phyloP scores from a whole-genome alignment of 768 basidiomycete species.

The Pleurotus tuoliensis region DNA sequence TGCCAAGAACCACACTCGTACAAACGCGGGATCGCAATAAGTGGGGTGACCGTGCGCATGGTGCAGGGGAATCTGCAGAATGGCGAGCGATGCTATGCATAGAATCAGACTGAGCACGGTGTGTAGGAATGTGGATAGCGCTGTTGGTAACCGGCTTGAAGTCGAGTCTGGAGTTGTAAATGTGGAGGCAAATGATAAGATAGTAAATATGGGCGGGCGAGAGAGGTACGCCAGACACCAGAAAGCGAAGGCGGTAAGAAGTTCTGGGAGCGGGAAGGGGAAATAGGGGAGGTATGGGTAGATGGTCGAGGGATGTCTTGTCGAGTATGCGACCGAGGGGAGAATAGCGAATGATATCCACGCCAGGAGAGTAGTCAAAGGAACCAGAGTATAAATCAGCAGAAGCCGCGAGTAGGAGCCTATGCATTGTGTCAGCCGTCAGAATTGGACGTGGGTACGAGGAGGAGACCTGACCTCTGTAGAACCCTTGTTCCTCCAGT shows the following conservation, averaged over 20 bases:
- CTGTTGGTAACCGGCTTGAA: background rate
- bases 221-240: constrained; percentile 58
- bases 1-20: constrained; percentile 72
- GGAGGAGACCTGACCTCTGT: constrained; percentile 34
- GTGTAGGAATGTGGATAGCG: constrained; percentile 22
- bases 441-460: background rate
- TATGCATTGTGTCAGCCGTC: constrained; percentile 19
- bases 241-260: constrained; percentile 55
- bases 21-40: constrained; percentile 56
- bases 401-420: constrained; percentile 61
- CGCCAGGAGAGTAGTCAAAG: constrained; percentile 44
- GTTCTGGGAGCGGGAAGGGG: constrained; percentile 62
- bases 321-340: constrained; percentile 47
- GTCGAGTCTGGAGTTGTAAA: constrained; percentile 2
- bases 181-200: constrained; percentile 27
- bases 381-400: constrained; percentile 57
- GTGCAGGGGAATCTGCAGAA: constrained; percentile 37
- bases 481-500: constrained; percentile 46
- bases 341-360: constrained; percentile 48
- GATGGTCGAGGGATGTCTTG: constrained; percentile 17
- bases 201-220: constrained; percentile 40
- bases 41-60: constrained; percentile 40
- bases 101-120: constrained; percentile 39
- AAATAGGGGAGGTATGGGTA: constrained; percentile 46
- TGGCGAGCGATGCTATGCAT: constrained; percentile 42